Conservation (phyloP, 148 eudicot species). For the Cornus kousa region DNA sequence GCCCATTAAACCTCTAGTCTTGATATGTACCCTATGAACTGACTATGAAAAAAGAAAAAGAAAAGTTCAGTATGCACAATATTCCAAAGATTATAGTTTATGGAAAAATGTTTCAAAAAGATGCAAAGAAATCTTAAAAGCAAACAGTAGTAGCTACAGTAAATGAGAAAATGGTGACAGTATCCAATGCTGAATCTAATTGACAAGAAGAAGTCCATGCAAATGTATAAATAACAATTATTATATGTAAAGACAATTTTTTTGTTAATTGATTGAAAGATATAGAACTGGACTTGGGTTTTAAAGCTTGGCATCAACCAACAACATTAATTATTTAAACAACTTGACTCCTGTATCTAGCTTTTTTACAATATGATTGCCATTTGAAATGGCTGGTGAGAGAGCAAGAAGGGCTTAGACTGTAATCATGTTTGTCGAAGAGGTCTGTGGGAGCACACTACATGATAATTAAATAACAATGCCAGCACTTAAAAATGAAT, state of each 20-base stretch:
- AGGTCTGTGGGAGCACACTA: background rate
- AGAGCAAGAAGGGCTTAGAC: slow-evolving; percentile 6
- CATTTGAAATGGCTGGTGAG: background rate
- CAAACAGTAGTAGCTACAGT: background rate
- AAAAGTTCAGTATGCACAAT: no score
- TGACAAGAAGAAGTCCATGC: slow-evolving; percentile 2
- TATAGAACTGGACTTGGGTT: background rate
- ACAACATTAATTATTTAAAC: background rate
- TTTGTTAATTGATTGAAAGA: background rate
- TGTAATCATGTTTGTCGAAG: slow-evolving; percentile 24
- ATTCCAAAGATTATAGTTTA: no score
- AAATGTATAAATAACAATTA: slow-evolving; percentile 1
- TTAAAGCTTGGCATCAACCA: slow-evolving; percentile 2
- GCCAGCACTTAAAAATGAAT: slow-evolving; percentile 5
- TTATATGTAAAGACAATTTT: no score
- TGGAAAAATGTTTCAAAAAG: background rate
- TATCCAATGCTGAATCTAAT: slow-evolving; percentile 9
- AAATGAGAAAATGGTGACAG: slow-evolving; percentile 4
- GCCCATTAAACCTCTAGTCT: no score
- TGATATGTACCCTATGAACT: no score
- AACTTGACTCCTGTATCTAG: background rate
- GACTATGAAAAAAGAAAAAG: no score
- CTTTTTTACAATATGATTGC: slow-evolving; percentile 26
- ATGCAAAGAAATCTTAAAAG: background rate
- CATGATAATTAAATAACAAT: background rate